Evolutionary conservation across 805 yeast genomes (phyloP).

Genomic region (Starmerella sp.): DNA sequence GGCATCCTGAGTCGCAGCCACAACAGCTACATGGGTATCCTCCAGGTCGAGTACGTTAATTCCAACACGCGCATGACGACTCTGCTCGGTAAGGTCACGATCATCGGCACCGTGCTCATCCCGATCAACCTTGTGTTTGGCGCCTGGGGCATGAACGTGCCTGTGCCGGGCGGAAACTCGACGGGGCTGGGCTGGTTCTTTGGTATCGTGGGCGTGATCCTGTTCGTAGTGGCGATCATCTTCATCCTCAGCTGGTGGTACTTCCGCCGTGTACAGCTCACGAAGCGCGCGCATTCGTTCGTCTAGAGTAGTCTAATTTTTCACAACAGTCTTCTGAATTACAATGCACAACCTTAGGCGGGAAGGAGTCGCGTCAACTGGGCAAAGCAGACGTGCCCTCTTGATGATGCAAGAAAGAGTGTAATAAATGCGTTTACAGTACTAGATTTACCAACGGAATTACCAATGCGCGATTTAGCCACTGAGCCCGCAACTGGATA

Average conservation of each 20-base stretch:
- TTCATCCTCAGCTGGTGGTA: constrained; percentile 31
- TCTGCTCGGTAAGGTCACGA: constrained; percentile 77
- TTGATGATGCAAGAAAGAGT: too few species aligned
- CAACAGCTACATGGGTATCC: constrained; percentile 80
- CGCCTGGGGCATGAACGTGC: constrained; percentile 93
- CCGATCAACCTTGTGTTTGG: constrained; percentile 88
- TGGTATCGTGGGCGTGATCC: constrained; percentile 48
- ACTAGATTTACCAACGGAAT: too few species aligned
- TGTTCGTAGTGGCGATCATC: constrained; percentile 33
- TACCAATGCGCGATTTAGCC: too few species aligned
- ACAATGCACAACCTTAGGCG: not conserved
- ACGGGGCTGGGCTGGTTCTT: constrained; percentile 50
- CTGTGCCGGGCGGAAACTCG: constrained; percentile 57
- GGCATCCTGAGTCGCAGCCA: constrained; percentile 87
- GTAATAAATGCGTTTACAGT: too few species aligned
- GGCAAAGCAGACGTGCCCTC: too few species aligned
- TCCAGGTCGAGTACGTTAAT: constrained; percentile 83
- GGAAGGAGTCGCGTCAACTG: too few species aligned
- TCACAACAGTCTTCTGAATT: not conserved
- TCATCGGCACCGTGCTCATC: constrained; percentile 78
- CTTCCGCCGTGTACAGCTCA: constrained; percentile 1
- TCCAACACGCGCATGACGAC: constrained; percentile 75
- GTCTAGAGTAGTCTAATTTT: not conserved
- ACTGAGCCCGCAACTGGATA: too few species aligned
- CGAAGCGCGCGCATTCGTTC: constrained; percentile 3